Evolutionary conservation across 176 grass and related monocot genomes (phyloP), one percentile per base, ranked within the genome.

Genomic region (Triticum urartu): DNA sequence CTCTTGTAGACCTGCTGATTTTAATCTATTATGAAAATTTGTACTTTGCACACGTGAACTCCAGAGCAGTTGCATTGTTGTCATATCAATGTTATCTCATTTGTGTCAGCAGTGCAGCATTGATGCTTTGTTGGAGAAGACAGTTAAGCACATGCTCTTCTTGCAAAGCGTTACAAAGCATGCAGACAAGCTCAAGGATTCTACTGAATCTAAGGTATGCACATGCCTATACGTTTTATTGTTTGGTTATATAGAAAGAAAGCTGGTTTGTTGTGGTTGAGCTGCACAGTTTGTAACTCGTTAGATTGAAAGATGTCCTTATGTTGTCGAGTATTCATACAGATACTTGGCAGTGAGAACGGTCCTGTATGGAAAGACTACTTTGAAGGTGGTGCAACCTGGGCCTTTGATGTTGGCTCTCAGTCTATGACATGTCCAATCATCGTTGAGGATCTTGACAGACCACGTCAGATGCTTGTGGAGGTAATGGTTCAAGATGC

Each of bases 111-210:
- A 95, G 94, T 95, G 89, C 83, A 95, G 94, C 84, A 95, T 95
- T 80, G 94, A 93, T 93, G 91, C 87, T 80, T 91, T 93, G 66
- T 77, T 95, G 82, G 94, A 95, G 85, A 95, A 95, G 82, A 93
- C 91, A 56, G 90, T 95, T 84, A 95, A 95, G 86, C 94, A 95
- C 82, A 93, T 95, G 91, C 89, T 95, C 76, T 95, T 95, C 91
- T 91, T 95, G 75, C 94, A 95, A 86, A 95, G 94, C 45, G 81
- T 93, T 75, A 91, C 89, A 54, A 91, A 91, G 78, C 85, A 95
- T 78, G 94, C 87, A 47, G 94, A 93, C 64, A 95, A 91, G 69
- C 91, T 95, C 79, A 95, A 93, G 85, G 84, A 93, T 78, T 85
- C 87, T 78, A 79, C 84, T 18, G 91, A 93, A 81, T 91, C 87